Percentiles rank a stretch among this genome's conserved stretches.
Conservation (phyloP, 1,284 basidiomycete genomes). For the Ceratobasidium sp. region DNA sequence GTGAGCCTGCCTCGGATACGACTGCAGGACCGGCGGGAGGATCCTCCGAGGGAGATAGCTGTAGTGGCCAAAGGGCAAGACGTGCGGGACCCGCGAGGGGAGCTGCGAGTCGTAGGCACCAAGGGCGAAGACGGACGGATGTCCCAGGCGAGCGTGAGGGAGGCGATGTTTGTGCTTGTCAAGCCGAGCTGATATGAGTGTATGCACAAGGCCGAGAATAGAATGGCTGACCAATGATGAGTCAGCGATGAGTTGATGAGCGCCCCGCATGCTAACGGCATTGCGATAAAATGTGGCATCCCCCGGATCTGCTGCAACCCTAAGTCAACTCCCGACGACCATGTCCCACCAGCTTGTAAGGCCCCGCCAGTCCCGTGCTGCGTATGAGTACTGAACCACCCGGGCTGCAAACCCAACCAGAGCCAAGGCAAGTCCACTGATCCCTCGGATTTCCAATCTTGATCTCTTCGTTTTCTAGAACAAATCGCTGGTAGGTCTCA, state of each 20-base stretch:
- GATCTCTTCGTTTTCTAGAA: constrained; percentile 32
- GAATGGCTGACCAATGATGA: background rate
- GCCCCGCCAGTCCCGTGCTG: background rate
- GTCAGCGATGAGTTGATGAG: constrained; percentile 7
- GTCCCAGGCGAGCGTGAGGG: background rate
- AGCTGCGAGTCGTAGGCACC: background rate
- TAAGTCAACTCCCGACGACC: constrained; percentile 10
- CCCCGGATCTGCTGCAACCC: background rate
- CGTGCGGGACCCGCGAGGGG: background rate
- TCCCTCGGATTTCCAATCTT: background rate
- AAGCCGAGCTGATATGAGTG: background rate
- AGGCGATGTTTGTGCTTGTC: constrained; percentile 1
- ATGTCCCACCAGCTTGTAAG: constrained; percentile 38
- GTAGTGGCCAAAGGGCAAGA: background rate
- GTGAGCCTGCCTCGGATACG: constrained; percentile 39
- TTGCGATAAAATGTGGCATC: constrained; percentile 1
- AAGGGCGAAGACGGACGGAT: background rate
- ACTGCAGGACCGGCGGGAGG: constrained; percentile 19
- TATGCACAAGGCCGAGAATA: background rate
- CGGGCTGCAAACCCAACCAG: background rate
- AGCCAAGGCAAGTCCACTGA: constrained; percentile 24
- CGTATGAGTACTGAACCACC: background rate
- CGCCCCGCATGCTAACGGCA: constrained; percentile 12
- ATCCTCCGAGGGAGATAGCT: background rate
- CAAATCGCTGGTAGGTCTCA: constrained; percentile 37